Percentiles rank a stretch among this genome's conserved stretches.
Conservation (phyloP, 495 filamentous ascomycete genomes). For the Aspergillus wentii region DNA sequence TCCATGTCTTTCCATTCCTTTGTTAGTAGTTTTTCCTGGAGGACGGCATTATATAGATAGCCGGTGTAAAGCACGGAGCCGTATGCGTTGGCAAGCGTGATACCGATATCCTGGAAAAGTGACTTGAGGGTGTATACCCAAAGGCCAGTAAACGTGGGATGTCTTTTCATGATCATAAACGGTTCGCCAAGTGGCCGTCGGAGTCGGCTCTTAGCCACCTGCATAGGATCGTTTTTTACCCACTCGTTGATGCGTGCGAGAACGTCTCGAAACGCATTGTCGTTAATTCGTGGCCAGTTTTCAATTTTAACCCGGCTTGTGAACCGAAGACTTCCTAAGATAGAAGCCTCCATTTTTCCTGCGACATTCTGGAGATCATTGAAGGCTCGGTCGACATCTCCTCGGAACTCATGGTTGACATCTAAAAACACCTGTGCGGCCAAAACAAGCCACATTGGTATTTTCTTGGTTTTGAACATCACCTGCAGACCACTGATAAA, state of each 20-base stretch:
- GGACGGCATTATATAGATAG: slow-evolving; percentile 35
- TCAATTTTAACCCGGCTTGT: slow-evolving; percentile 24
- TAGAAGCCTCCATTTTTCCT: slow-evolving; percentile 13
- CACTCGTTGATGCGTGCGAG: slow-evolving; percentile 1
- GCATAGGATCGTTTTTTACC: slow-evolving; percentile 8
- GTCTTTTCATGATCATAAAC: slow-evolving; percentile 11
- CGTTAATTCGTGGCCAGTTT: slow-evolving; percentile 25
- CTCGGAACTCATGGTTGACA: slow-evolving; percentile 25
- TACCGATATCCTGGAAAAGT: slow-evolving; percentile 14
- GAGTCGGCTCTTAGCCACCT: neutral
- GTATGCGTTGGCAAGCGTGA: slow-evolving; percentile 27
- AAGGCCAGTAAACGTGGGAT: slow-evolving; percentile 30
- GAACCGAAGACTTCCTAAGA: slow-evolving; percentile 25
- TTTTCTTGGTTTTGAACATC: slow-evolving; percentile 10
- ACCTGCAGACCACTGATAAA: slow-evolving; percentile 28
- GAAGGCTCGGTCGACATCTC: slow-evolving; percentile 6
- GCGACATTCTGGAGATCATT: slow-evolving; percentile 10
- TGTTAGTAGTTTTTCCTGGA: slow-evolving; percentile 17
- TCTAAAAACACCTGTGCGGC: slow-evolving; percentile 37
- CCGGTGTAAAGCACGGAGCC: slow-evolving; percentile 25
- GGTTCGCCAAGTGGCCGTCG: slow-evolving; percentile 5
- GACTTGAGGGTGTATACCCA: slow-evolving; percentile 21
- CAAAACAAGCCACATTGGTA: slow-evolving; percentile 29
- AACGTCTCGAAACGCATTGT: slow-evolving; percentile 12
- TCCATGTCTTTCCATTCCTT: slow-evolving; percentile 33